These are phyloP conservation scores for Tuber aestivum DNA, from an alignment of 495 filamentous ascomycete species.

Conservation along the genomic window DNA sequence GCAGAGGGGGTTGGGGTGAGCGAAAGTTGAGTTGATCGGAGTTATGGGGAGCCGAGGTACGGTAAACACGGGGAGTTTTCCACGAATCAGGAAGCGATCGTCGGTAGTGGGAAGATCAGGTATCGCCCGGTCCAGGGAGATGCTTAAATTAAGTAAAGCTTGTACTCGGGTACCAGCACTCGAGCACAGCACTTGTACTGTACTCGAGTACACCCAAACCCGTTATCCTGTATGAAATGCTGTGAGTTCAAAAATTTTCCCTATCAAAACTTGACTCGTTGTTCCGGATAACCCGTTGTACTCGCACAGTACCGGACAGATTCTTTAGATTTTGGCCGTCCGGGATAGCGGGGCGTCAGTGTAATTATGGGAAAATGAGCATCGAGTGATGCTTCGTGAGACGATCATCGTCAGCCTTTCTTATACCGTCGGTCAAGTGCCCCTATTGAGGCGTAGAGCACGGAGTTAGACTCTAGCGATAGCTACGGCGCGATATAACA, in stretches of 20 bases:
- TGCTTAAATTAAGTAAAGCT: not conserved
- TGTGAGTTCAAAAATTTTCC: too few relatives aligned
- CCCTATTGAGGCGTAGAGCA: not conserved
- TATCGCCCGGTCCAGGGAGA: not conserved
- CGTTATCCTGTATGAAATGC: too few relatives aligned
- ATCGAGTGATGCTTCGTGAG: not conserved
- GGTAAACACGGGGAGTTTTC: not conserved
- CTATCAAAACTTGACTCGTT: too few relatives aligned
- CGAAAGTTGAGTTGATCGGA: not conserved
- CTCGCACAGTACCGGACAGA: too few relatives aligned
- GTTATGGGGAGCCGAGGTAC: not conserved
- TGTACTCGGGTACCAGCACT: too few relatives aligned
- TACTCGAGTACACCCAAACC: too few relatives aligned
- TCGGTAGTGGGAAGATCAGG: not conserved
- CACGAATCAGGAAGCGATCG: not conserved
- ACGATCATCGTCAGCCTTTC: not conserved
- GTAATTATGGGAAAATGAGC: not conserved
- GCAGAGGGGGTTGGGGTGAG: not conserved
- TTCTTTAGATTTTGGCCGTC: too few relatives aligned
- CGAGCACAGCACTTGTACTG: too few relatives aligned
- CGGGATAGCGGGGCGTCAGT: too few relatives aligned
- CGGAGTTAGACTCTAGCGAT: not conserved
- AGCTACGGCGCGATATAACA: not conserved
- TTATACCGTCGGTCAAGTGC: not conserved
- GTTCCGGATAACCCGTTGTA: too few relatives aligned